Percentiles rank a stretch among this genome's conserved stretches.
Evolutionary conservation across 495 filamentous ascomycete species (phyloP).

Genomic region (Talaromyces trachyspermus): DNA sequence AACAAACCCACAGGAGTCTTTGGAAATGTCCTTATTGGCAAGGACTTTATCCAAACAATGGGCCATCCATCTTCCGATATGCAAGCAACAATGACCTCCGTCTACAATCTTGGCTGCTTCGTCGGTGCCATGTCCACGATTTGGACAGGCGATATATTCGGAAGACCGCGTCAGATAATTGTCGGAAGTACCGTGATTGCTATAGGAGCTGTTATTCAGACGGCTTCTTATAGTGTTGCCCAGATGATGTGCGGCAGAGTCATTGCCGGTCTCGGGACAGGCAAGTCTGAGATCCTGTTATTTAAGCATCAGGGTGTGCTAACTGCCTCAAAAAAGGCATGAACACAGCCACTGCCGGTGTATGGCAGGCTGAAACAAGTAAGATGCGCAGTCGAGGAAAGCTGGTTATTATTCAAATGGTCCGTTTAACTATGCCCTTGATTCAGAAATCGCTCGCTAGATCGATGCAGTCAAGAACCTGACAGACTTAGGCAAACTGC

Average conservation of each 20-base stretch:
- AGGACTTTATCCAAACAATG: conserved; percentile 20
- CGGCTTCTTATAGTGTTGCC: conserved; percentile 39
- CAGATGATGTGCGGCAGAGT: conserved; percentile 56
- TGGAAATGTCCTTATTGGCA: conserved; percentile 21
- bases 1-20: conserved; percentile 17
- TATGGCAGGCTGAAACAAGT: conserved; percentile 53
- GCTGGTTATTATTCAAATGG: conserved; percentile 48
- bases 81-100: conserved; percentile 33
- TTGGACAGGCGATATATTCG: conserved; percentile 43
- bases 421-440: not conserved
- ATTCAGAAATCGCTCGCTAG: not conserved
- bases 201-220: conserved; percentile 50
- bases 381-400: conserved; percentile 48
- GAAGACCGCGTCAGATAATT: conserved; percentile 45
- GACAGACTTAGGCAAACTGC: conserved; percentile 8
- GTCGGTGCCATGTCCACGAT: conserved; percentile 44
- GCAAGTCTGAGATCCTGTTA: not conserved
- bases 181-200: conserved; percentile 45
- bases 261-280: conserved; percentile 17
- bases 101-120: conserved; percentile 54
- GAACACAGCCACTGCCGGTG: conserved; percentile 48
- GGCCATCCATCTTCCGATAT: conserved; percentile 6
- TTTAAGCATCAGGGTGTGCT: not conserved
- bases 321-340: conserved; percentile 36
- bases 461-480: not conserved